A percentile compares a stretch with the other conserved stretches of the same genome.
Evolutionary conservation across 2,329 filamentous ascomycete genomes (phyloP).

Genomic region (Nemania sp.): DNA sequence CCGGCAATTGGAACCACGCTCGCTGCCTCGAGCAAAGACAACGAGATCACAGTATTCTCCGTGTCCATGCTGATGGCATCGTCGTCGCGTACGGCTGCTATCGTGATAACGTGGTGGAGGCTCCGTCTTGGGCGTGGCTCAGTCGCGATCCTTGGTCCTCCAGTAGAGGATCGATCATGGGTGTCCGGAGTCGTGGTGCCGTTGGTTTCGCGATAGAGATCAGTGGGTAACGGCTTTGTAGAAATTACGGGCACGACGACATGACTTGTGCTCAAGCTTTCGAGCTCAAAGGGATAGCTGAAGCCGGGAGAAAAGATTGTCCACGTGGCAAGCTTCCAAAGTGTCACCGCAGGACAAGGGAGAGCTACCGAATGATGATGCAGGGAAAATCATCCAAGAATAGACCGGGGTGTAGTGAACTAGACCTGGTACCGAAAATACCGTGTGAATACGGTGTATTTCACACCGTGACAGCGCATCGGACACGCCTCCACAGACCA

Average conservation of each 20-base stretch:
- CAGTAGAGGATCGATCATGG: not conserved
- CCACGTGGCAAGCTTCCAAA: not conserved
- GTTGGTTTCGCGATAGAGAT: not conserved
- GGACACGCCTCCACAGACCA: too few species aligned
- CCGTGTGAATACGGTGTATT: too few species aligned
- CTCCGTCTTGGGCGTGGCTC: constrained; percentile 6
- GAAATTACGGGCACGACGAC: not conserved
- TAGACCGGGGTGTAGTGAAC: too few species aligned
- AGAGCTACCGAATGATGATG: too few species aligned
- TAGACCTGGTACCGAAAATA: too few species aligned
- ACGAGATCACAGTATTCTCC: constrained; percentile 23
- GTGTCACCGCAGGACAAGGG: not conserved
- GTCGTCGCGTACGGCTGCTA: constrained; percentile 16
- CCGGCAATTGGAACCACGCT: constrained; percentile 59
- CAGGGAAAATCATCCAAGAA: not conserved
- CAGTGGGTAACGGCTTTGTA: not conserved
- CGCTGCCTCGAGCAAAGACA: constrained; percentile 34
- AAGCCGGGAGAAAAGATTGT: not conserved
- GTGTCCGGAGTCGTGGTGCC: not conserved
- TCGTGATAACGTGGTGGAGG: constrained; percentile 7
- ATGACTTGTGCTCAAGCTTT: not conserved
- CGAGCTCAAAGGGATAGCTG: not conserved
- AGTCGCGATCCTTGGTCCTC: not conserved
- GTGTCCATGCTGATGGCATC: constrained; percentile 36
- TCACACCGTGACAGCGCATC: too few species aligned